A percentile compares a stretch with the other conserved stretches of the same genome.
Conservation (phyloP, 1,139 yeast genomes). For the Kodamaea sp. region DNA sequence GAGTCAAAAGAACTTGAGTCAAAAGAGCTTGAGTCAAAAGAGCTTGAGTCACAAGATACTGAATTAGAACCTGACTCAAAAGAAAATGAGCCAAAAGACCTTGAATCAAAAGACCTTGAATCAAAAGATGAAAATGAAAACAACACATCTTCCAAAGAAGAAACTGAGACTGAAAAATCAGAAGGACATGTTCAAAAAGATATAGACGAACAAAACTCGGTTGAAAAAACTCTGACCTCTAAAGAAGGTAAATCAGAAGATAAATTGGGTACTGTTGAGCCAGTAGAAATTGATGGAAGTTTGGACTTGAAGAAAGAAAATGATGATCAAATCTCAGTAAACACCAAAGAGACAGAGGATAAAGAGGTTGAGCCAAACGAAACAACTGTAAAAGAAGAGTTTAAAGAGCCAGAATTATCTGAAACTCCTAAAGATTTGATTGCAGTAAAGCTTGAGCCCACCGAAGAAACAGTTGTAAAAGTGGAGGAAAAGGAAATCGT, state of each 20-base stretch:
- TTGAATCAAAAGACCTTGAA: background rate
- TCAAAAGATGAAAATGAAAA: conserved; percentile 1
- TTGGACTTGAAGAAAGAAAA: background rate
- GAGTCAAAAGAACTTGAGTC: background rate
- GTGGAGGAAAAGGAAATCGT: conserved; percentile 16
- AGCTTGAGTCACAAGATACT: background rate
- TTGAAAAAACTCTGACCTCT: background rate
- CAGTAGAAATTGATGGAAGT: background rate
- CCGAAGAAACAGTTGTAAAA: conserved; percentile 1
- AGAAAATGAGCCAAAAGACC: background rate
- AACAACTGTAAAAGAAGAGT: conserved; percentile 1
- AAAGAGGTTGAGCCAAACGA: conserved; percentile 1
- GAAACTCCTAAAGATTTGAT: conserved; percentile 7
- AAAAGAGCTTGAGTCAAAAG: background rate
- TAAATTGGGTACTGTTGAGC: background rate
- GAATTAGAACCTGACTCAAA: no score
- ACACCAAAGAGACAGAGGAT: conserved; percentile 3
- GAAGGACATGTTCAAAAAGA: background rate
- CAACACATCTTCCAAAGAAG: conserved; percentile 1
- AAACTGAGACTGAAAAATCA: conserved; percentile 3
- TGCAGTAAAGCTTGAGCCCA: conserved; percentile 2
- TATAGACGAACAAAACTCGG: background rate
- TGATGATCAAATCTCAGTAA: no score
- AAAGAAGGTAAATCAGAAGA: background rate
- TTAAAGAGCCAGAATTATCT: conserved; percentile 3